phyloP scores from a whole-genome alignment of 805 yeast genomes.

The Wickerhamomyces xylosicus region DNA sequence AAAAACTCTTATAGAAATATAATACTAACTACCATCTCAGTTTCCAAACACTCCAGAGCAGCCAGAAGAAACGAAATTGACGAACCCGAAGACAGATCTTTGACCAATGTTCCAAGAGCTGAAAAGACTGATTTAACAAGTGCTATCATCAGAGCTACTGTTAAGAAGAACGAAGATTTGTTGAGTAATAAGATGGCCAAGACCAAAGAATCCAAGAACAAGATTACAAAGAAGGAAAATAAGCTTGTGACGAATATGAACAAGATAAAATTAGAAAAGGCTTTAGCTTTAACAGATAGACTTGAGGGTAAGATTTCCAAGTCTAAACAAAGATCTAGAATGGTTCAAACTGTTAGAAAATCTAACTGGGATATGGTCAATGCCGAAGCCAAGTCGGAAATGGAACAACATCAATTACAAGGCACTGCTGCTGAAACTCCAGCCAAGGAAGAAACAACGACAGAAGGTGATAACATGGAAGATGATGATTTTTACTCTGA shows the following conservation, averaged over 20 bases:
- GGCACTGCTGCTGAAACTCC: slow-evolving; percentile 4
- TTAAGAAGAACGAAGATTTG: slow-evolving; percentile 55
- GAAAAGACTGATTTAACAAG: slow-evolving; percentile 50
- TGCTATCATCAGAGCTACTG: slow-evolving; percentile 56
- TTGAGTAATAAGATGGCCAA: slow-evolving; percentile 42
- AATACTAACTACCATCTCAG: slow-evolving; percentile 11
- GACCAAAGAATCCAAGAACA: slow-evolving; percentile 19
- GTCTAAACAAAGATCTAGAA: slow-evolving; percentile 53
- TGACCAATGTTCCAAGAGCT: slow-evolving; percentile 45
- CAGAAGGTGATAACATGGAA: slow-evolving; percentile 13
- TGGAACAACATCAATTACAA: slow-evolving; percentile 1
- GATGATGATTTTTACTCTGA: slow-evolving; percentile 14
- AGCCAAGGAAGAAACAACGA: slow-evolving; percentile 5
- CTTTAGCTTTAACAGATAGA: slow-evolving; percentile 41
- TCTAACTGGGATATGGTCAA: slow-evolving; percentile 68
- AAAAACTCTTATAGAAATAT: background rate
- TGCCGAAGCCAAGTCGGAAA: slow-evolving; percentile 27
- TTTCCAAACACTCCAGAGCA: slow-evolving; percentile 66
- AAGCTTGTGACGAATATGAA: slow-evolving; percentile 23
- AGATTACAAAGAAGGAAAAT: slow-evolving; percentile 17
- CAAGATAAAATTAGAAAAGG: slow-evolving; percentile 35
- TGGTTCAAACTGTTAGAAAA: slow-evolving; percentile 52
- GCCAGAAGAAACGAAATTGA: slow-evolving; percentile 56
- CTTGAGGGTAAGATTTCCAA: slow-evolving; percentile 53
- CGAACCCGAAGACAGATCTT: slow-evolving; percentile 36